Evolutionary conservation across 129 eudicot species (phyloP).

Genomic region (Flaveria sonorensis): DNA sequence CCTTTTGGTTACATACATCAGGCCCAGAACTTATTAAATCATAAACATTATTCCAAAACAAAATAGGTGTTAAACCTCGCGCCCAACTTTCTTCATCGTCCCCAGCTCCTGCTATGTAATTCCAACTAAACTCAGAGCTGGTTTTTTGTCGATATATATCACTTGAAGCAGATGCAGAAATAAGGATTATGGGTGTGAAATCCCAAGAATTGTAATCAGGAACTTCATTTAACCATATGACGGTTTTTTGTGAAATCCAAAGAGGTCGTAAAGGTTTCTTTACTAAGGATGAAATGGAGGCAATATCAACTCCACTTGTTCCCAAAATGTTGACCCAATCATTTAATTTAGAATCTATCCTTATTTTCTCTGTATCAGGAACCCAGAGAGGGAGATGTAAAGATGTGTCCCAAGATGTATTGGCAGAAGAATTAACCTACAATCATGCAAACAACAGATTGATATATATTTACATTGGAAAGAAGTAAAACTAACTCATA

Average conservation of each 20-base stretch:
- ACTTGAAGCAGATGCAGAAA: conserved; percentile 75
- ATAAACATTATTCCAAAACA: conserved; percentile 82
- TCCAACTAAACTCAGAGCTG: conserved; percentile 92
- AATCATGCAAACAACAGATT: conserved; percentile 9
- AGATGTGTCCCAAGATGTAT: conserved; percentile 64
- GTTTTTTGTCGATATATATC: conserved; percentile 52
- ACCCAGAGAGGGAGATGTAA: conserved; percentile 97
- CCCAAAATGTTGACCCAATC: conserved; percentile 65
- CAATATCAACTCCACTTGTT: conserved; percentile 85
- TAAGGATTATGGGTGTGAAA: conserved; percentile 91
- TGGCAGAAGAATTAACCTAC: conserved; percentile 42
- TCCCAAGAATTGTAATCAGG: conserved; percentile 90
- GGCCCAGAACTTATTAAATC: conserved; percentile 78
- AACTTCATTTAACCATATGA: conserved; percentile 94
- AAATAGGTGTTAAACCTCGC: conserved; percentile 70
- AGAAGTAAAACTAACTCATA: conserved; percentile 1
- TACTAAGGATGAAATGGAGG: conserved; percentile 54
- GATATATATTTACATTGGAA: not conserved
- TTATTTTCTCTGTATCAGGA: conserved; percentile 62
- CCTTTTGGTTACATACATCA: conserved; percentile 80
- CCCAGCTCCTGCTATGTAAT: conserved; percentile 92
- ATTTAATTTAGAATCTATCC: conserved; percentile 58
- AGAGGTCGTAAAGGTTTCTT: conserved; percentile 84
- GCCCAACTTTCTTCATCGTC: conserved; percentile 99
- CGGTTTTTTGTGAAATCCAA: conserved; percentile 93